Conservation (phyloP, 345 rosid genomes). For the Aquilaria sinensis region DNA sequence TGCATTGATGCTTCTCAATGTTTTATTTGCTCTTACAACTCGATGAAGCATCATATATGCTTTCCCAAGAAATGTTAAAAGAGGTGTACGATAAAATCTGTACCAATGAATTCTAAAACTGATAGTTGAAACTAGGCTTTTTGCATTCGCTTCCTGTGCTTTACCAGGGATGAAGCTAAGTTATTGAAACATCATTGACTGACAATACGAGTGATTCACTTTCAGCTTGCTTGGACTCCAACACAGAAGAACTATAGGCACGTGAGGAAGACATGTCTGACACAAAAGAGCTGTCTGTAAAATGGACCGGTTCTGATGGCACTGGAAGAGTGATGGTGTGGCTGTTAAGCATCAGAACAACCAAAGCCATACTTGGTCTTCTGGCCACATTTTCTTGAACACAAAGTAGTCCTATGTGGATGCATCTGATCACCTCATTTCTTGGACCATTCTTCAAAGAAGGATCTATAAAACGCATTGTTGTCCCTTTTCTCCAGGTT, state of each 20-base stretch:
- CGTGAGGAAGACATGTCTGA: conserved; percentile 8
- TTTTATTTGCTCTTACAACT: too few species aligned
- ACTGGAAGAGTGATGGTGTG: conserved; percentile 16
- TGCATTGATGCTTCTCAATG: not conserved
- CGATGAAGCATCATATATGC: too few species aligned
- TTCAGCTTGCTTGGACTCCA: not conserved
- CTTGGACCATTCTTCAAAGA: conserved; percentile 3
- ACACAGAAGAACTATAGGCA: not conserved
- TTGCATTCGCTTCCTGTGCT: too few species aligned
- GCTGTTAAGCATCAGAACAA: conserved; percentile 32
- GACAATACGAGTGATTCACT: conserved; percentile 4
- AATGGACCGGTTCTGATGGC: conserved; percentile 26
- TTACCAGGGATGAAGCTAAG: conserved; percentile 17
- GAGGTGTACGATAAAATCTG: too few species aligned
- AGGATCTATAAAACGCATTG: conserved; percentile 18
- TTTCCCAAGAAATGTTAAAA: too few species aligned
- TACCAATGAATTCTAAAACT: too few species aligned
- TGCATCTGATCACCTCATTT: conserved; percentile 28
- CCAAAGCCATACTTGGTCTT: conserved; percentile 26
- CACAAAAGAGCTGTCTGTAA: not conserved
- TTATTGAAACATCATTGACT: conserved; percentile 19
- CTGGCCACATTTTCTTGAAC: conserved; percentile 30
- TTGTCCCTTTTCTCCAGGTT: conserved; percentile 28
- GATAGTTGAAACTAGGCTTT: too few species aligned
- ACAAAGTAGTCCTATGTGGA: conserved; percentile 36